Evolutionary conservation across 331 rosid genomes (phyloP).

Genomic region (Prunus yedoensis): DNA sequence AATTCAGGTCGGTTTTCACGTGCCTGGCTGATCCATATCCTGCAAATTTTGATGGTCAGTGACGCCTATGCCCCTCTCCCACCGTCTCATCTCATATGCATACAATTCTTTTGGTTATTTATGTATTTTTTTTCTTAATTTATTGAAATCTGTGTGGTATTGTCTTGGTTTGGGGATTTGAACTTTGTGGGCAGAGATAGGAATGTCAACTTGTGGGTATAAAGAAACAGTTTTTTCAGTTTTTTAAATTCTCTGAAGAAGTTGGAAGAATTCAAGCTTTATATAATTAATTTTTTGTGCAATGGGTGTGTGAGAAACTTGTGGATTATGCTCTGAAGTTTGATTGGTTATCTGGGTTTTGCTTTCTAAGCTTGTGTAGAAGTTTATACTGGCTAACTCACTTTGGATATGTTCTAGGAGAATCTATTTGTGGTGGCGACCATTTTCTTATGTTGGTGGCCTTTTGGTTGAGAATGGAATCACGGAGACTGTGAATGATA

Average conservation of each 20-base stretch:
- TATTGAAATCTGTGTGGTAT: slow-evolving; percentile 5
- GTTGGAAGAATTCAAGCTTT: slow-evolving; percentile 9
- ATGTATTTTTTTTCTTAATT: slow-evolving; percentile 3
- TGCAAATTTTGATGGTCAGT: slow-evolving; percentile 23
- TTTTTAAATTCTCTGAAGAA: not conserved
- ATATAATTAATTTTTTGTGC: not conserved
- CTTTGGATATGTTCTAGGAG: slow-evolving; percentile 5
- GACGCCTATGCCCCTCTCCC: slow-evolving; percentile 11
- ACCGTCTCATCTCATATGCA: not conserved
- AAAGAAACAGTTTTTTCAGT: not conserved
- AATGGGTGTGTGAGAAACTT: slow-evolving; percentile 11
- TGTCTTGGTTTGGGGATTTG: slow-evolving; percentile 14
- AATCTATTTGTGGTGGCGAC: not conserved
- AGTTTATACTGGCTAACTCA: not conserved
- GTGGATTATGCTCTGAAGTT: not conserved
- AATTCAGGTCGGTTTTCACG: slow-evolving; percentile 15
- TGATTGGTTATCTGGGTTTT: not conserved
- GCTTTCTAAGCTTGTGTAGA: not conserved
- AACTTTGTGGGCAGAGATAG: not conserved
- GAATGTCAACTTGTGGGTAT: slow-evolving; percentile 2
- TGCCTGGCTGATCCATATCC: slow-evolving; percentile 16
- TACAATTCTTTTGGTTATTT: not conserved
- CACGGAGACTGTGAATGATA: slow-evolving; percentile 13
- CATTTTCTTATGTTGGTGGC: slow-evolving; percentile 1
- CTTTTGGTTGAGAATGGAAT: slow-evolving; percentile 16